Evolutionary conservation across 305 asterid species (phyloP).

Genomic region (Caryopteris hybrid): DNA sequence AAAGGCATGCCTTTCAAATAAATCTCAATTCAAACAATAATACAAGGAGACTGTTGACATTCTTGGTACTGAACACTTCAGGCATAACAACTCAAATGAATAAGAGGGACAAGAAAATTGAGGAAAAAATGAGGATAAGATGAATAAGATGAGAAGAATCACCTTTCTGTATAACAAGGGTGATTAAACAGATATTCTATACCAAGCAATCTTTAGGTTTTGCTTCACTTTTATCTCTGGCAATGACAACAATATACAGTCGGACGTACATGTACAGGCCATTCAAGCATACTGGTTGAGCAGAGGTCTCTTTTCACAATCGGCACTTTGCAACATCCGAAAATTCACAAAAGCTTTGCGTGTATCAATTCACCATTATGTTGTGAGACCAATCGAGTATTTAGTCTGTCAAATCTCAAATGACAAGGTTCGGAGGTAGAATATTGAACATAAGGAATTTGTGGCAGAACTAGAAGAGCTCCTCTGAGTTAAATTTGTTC

Average conservation of each 20-base stretch:
- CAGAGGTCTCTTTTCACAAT: slow-evolving; percentile 22
- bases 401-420: background rate
- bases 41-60: slow-evolving; percentile 26
- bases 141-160: slow-evolving; percentile 24
- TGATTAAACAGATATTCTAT: slow-evolving; percentile 29
- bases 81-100: slow-evolving; percentile 32
- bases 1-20: slow-evolving; percentile 13
- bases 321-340: slow-evolving; percentile 21
- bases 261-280: slow-evolving; percentile 30
- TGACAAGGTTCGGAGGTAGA: slow-evolving; percentile 21
- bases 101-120: slow-evolving; percentile 2
- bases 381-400: slow-evolving; percentile 13
- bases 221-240: slow-evolving; percentile 32
- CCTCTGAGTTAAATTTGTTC: slow-evolving; percentile 99
- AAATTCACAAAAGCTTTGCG: slow-evolving; percentile 15
- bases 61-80: slow-evolving; percentile 22
- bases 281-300: slow-evolving; percentile 23
- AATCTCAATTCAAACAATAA: slow-evolving; percentile 30
- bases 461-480: slow-evolving; percentile 68
- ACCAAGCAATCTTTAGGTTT: slow-evolving; percentile 26
- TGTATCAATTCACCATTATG: slow-evolving; percentile 13
- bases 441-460: slow-evolving; percentile 20
- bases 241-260: slow-evolving; percentile 43
- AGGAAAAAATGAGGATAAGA: background rate
- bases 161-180: no score